phyloP scores from a whole-genome alignment of 768 basidiomycete species.

The Suillus luteus region DNA sequence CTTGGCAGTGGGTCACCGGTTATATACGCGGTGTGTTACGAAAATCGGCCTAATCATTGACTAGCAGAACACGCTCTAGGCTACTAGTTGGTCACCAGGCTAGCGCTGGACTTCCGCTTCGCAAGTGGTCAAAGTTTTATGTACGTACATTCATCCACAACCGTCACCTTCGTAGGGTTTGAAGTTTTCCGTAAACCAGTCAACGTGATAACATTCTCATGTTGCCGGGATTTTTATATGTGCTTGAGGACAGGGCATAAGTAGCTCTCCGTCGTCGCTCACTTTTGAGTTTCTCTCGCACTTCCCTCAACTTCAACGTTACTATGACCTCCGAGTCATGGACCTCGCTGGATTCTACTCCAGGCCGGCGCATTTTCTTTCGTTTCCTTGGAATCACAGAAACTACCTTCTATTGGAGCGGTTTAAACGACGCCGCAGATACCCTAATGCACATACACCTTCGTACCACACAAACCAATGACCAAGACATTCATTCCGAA shows the following conservation, averaged over 20 bases:
- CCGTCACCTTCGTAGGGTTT: background rate
- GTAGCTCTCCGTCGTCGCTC: background rate
- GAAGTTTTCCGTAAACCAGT: background rate
- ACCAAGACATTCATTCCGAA: constrained; percentile 22
- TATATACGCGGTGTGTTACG: too few species aligned
- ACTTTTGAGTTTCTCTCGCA: background rate
- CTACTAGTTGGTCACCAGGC: background rate
- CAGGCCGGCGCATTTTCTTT: constrained; percentile 17
- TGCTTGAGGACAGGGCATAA: background rate
- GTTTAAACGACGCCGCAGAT: constrained; percentile 46
- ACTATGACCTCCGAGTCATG: constrained; percentile 10
- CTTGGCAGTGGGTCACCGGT: too few species aligned
- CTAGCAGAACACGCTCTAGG: background rate
- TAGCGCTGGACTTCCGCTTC: background rate
- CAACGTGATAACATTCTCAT: background rate
- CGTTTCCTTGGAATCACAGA: constrained; percentile 44
- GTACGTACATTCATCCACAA: background rate
- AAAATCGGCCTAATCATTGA: background rate
- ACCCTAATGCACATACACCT: constrained; percentile 41
- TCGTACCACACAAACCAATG: constrained; percentile 20
- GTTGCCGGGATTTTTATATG: background rate
- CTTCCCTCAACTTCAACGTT: background rate
- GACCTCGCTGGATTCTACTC: constrained; percentile 8
- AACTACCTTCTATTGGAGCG: constrained; percentile 39
- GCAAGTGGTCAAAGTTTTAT: background rate